phyloP scores from a whole-genome alignment of 345 rosid genomes.

The Clausena lansium region DNA sequence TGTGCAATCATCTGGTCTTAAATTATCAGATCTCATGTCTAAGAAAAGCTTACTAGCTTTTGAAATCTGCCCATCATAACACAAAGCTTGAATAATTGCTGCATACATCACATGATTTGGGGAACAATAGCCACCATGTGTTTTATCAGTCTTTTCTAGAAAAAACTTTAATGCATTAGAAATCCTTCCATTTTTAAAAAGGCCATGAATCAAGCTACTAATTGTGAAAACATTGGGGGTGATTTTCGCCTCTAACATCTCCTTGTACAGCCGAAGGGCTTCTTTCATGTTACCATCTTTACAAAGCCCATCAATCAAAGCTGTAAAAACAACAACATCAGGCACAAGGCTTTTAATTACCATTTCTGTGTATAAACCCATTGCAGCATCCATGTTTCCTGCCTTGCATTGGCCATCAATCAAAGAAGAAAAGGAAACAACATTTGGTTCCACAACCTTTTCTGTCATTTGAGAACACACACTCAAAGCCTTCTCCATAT shows the following conservation, averaged over 20 bases:
- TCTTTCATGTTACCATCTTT: conserved; percentile 54
- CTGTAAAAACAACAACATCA: conserved; percentile 58
- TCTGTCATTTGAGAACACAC: conserved; percentile 57
- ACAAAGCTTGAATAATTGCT: conserved; percentile 56
- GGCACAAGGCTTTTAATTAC: conserved; percentile 49
- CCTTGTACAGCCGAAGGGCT: conserved; percentile 46
- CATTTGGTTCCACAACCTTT: conserved; percentile 48
- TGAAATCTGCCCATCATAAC: conserved; percentile 49
- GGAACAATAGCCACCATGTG: conserved; percentile 27
- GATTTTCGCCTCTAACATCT: conserved; percentile 51
- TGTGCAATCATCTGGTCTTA: conserved; percentile 39
- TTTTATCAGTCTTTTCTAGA: conserved; percentile 33
- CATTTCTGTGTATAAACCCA: conserved; percentile 63
- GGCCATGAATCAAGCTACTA: conserved; percentile 60
- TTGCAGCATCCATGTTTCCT: conserved; percentile 56
- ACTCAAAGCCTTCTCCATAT: conserved; percentile 55
- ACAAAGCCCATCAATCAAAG: conserved; percentile 65
- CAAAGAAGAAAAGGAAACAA: conserved; percentile 56
- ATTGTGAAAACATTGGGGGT: conserved; percentile 55
- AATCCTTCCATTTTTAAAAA: conserved; percentile 54
- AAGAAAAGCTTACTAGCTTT: conserved; percentile 53
- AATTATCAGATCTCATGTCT: conserved; percentile 48
- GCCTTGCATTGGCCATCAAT: conserved; percentile 59
- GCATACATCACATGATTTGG: conserved; percentile 39
- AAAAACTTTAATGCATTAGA: conserved; percentile 43